phyloP scores from a whole-genome alignment of 1,139 yeast species.

The Citeromyces hawaiiensis region DNA sequence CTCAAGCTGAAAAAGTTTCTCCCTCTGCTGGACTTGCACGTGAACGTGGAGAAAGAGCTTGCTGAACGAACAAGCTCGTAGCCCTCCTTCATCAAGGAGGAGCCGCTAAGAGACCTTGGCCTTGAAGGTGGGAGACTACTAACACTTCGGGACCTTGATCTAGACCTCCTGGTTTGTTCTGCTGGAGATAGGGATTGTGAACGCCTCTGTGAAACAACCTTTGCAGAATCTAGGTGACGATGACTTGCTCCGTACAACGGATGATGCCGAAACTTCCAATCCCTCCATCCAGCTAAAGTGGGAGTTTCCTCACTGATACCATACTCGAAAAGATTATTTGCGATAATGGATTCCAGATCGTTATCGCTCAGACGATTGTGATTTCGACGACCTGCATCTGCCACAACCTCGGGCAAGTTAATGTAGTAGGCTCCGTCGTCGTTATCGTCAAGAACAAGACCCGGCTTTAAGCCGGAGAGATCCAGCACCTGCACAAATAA shows the following conservation, averaged over 20 bases:
- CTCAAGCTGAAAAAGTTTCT: background rate
- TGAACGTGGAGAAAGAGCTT: background rate
- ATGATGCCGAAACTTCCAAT: constrained; percentile 68
- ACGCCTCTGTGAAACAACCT: no score
- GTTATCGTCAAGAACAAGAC: constrained; percentile 16
- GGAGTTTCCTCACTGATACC: constrained; percentile 5
- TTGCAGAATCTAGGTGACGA: background rate
- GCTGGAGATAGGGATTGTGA: background rate
- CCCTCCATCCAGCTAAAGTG: constrained; percentile 70
- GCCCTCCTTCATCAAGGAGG: background rate
- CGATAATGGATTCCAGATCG: background rate
- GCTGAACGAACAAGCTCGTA: background rate
- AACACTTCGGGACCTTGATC: background rate
- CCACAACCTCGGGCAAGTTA: constrained; percentile 5
- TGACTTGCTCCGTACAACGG: constrained; percentile 37
- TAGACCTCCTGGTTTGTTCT: background rate
- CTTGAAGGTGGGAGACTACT: background rate
- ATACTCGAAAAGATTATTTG: constrained; percentile 1
- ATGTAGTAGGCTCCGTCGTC: constrained; percentile 15
- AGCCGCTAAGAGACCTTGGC: background rate
- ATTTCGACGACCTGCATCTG: constrained; percentile 6
- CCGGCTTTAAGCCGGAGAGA: constrained; percentile 37
- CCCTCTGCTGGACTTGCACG: background rate
- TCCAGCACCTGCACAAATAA: constrained; percentile 40
- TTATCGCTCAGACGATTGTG: constrained; percentile 1